Base-by-base conservation (phyloP, 495 filamentous ascomycete genomes). In the Trichoderma virens region DNA sequence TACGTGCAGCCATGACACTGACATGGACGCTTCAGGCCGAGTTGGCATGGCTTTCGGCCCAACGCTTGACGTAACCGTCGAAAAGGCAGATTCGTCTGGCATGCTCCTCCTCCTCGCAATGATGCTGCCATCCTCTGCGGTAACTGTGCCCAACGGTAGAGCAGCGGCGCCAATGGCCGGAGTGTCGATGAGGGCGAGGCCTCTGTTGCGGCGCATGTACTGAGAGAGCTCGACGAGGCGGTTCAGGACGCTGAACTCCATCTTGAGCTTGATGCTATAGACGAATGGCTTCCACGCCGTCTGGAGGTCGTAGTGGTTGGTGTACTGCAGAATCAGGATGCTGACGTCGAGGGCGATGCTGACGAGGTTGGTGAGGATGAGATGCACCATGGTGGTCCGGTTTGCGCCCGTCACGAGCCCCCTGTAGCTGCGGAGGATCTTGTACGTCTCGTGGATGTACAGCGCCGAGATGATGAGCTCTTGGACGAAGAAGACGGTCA, bases 251-350 rank as follows among this genome's bases (percentile, higher is more conserved):
- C 83, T 82, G 69, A 88, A 88, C 69, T 88, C 86, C 38, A 88
- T 77, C 70, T 88, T 88, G 27, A 88, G 75, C 70, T 88, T 88
- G 72, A 88, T 78, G 73, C 81, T 83, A 75, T 88, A 88, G 28
- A 87, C 75, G 60, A 82, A 79, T 25, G 82, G 81, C 67, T 87
- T 86, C 67, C 85, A 74, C 66, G 83, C 81, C 35, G 82, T 82
- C 71, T 88, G 80, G 67, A 86, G 79, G 65, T 81, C 80, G 65
- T 86, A 86, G 56, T 80, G 75, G 66, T 83, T 76, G 59, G 73
- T 70, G 68, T 82, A 88, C 64, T 86, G 84, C 59, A 84, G 64
- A 0, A 73, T 71, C 14, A 87, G 65, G 43, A 86, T 76, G 56
- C 65, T 66, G 9, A 70, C 23, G 18, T 72, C 70, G 43, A 85